Conservation (phyloP, 2,329 filamentous ascomycete species). For the Colletotrichum graminicola region DNA sequence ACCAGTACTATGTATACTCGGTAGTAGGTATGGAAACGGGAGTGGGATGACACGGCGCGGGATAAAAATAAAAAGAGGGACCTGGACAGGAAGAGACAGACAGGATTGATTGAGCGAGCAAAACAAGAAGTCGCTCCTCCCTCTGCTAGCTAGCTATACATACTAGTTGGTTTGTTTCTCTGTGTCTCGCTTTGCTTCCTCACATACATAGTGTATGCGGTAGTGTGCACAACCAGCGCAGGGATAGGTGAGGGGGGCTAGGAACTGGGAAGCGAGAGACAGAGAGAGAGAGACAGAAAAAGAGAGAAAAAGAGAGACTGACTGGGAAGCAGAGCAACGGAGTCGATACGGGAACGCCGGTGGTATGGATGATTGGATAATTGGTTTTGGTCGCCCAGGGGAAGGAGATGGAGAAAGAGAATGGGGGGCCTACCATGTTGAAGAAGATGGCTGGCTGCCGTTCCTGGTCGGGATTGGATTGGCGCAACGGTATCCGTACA, state of each 20-base stretch:
- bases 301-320: background rate
- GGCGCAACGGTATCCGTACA: background rate
- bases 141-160: background rate
- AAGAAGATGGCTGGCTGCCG: slow-evolving; percentile 13
- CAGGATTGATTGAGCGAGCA: background rate
- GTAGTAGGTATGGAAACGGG: background rate
- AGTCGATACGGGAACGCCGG: background rate
- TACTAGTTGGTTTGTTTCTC: background rate
- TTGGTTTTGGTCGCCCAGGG: slow-evolving; percentile 3
- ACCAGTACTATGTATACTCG: no score
- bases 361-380: slow-evolving; percentile 6
- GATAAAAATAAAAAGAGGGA: slow-evolving; percentile 2
- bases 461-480: background rate
- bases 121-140: background rate
- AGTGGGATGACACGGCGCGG: background rate
- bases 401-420: background rate
- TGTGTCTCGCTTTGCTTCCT: background rate
- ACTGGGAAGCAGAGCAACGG: background rate
- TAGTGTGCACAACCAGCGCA: background rate
- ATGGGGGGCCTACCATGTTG: background rate
- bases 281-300: background rate
- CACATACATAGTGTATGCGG: background rate
- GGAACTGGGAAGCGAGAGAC: background rate
- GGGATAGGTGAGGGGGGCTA: background rate
- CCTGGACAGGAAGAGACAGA: background rate